Base-by-base conservation (phyloP, 2,329 filamentous ascomycete genomes). In the Coniochaeta ligniaria region DNA sequence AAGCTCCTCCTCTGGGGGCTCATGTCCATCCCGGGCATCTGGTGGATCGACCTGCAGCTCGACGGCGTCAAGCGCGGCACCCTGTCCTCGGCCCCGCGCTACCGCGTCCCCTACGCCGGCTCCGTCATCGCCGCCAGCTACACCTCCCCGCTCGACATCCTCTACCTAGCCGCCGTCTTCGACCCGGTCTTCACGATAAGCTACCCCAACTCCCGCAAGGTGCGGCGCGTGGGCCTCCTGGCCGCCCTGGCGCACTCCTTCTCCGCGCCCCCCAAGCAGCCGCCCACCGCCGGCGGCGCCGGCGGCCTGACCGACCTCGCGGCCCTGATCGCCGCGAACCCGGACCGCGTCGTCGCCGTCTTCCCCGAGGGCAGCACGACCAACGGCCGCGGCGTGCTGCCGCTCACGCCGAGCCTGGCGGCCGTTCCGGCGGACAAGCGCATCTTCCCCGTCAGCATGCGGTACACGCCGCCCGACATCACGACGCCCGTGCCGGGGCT, bases 1-100 rank as follows among this genome's bases (percentile, higher is more conserved):
- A 98, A 98, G 76, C 85, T 90, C 14, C 85, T 92, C 57, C 78
- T 98, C 59, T 98, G 95, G 94, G 83, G 86, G 63, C 84, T 98
- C 65, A 84, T 99, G 67, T 89, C 87, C 41, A 89, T 96, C 62
- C 92, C 93, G 0, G 94, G 95, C 31, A 91, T 99, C 61, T 98
- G 93, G 92, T 98, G 94, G 94, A 88, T 97, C 60, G 95, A 99
- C 75, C 80, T 99, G n/a, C 94, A 97, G 74, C 91, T 99, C 66
- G 95, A 99, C 73, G 94, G 94, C 61, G 95, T 99, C 59, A 93
- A 91, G 76, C 91, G 92, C 76, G 95, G 95, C 77, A 93, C 89
- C 28, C 80, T 96, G 35, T 87, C 89, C 55, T 87, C 89, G 69
- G 87, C 92, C 68, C 87, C 89, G 43, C 78, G 82, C 60, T 80